Base-by-base conservation (phyloP, 306 rosid species). In the Pterocarpus macrocarpus region DNA sequence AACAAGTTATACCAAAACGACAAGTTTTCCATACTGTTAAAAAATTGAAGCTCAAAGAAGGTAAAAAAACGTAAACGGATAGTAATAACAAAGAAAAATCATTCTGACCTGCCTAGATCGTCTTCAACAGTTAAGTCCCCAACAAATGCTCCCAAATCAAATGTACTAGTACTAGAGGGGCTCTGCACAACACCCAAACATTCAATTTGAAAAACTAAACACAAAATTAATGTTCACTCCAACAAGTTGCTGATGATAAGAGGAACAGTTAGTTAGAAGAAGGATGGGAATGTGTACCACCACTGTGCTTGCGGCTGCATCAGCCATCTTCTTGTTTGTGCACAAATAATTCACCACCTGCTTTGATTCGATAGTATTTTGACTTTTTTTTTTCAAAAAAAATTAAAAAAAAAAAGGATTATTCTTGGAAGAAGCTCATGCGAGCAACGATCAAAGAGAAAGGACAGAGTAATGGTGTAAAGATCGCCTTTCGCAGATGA, bases 111-210 rank as follows among this genome's bases (percentile, higher is more conserved):
- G 91, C 86, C 84, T 35, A 86, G 83, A 77, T 94, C 97, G 49
- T 94, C 98, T 85, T 92, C 98, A 12, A 91, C 82, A 52, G 68
- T 86, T 74, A 91, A 86, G 84, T 94, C 97, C 36, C 97, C 97
- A 84, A 90, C 97, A 69, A 94, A 92, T 9, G 94, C 90, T 82
- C 92, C 97, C 84, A 94, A 83, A 88, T 89, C 97, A 75, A 92
- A 90, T 53, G 64, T 72, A 69, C 57, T 81, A 49, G 85, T 56
- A 32, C 28, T 22, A 22, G 28, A 22, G 28, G 88, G 89, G n/a
- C 83, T 88, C 96, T 86, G 86, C 86, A 71, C 7, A 65, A 45
- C 49, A 63, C 47, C 7, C 11, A 43, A 43, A 43, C 6, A 43
- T 43, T 43, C 9, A 43, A 5, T 43, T 7, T 2, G 1, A 43